Evolutionary conservation across 176 grass and related monocot genomes (phyloP), one percentile per base, ranked within the genome.

Genomic region (Neostapfia colusana): DNA sequence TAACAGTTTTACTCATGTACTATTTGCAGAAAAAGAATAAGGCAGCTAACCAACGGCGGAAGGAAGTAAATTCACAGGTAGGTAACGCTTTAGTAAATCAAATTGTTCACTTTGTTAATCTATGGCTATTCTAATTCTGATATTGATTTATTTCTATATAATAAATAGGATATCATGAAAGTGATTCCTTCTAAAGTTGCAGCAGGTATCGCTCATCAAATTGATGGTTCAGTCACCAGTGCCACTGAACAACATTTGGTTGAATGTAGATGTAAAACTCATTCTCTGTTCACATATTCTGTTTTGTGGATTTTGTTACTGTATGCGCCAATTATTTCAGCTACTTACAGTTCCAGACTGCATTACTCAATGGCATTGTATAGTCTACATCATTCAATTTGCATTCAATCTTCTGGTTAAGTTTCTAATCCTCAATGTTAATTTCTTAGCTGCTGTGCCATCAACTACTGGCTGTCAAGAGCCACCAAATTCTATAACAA

Each of bases 191-290:
- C 67, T 15, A 27, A 60, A 74, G 3, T 65, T 60, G 59, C 49
- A 66, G 57, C 43, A 50, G 1, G 45, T 13, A 42, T 69, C 26
- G 63, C 61, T 65, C 79, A 51, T 70, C 73, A 15, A 78, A 36
- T 50, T 58, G 41, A 57, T 23, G 31, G 51, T 17, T 61, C 66
- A 14, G 55, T 3, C 4, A 10, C 25, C 14, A 28, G 43, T 69
- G 26, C 58, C 13, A 42, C 53, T 55, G 35, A 23, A 56, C 57
- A 85, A 15, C 46, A 55, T 41, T 64, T 43, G 14, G 40, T 67
- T 66, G 60, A 81, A 54, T 80, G 70, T 67, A 77, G 72, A 84
- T 16, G 84, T 90, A 90, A 80, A 74, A 6, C 17, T 67, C 60
- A 66, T 18, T 77, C 57, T 64, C 73, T 49, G 0, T 73, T 65